A percentile compares a stretch with the other conserved stretches of the same genome.
Evolutionary conservation across 164 flowering plant genomes (phyloP).

Genomic region (Liquidambar formosana): DNA sequence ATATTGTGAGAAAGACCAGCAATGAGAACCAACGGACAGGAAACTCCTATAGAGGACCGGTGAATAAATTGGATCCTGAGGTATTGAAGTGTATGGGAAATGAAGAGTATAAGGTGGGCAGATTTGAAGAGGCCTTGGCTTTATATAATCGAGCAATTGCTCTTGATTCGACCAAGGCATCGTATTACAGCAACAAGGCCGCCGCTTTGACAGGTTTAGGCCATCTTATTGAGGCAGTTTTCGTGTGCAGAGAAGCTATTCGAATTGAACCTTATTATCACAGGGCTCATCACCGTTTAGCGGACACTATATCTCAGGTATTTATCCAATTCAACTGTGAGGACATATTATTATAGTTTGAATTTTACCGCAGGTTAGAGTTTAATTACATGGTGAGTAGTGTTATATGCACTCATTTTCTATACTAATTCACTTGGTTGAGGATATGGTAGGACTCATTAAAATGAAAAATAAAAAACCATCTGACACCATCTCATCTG

Average conservation of each 20-base stretch:
- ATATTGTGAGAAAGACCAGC: conserved; percentile 41
- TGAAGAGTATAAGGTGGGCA: conserved; percentile 73
- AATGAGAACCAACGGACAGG: conserved; percentile 2
- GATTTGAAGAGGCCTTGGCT: conserved; percentile 62
- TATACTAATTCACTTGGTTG: too few relatives aligned
- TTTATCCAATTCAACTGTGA: too few relatives aligned
- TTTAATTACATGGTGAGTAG: too few relatives aligned
- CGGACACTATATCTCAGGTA: conserved; percentile 73
- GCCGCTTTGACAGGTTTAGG: conserved; percentile 76
- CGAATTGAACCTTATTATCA: conserved; percentile 63
- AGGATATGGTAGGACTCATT: too few relatives aligned
- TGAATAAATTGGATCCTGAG: conserved; percentile 51
- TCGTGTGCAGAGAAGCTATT: conserved; percentile 70
- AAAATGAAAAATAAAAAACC: too few relatives aligned
- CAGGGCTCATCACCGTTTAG: conserved; percentile 78
- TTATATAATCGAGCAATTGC: conserved; percentile 70
- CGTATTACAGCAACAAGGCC: conserved; percentile 64
- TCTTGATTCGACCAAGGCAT: conserved; percentile 56
- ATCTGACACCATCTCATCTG: too few relatives aligned
- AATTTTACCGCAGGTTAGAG: too few relatives aligned
- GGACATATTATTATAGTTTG: too few relatives aligned
- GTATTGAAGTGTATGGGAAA: conserved; percentile 71
- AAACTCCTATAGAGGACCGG: conserved; percentile 6
- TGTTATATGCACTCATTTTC: too few relatives aligned
- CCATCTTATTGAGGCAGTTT: conserved; percentile 63